Base-by-base conservation (phyloP, 2,329 filamentous ascomycete genomes). In the Diaporthe vaccinii region DNA sequence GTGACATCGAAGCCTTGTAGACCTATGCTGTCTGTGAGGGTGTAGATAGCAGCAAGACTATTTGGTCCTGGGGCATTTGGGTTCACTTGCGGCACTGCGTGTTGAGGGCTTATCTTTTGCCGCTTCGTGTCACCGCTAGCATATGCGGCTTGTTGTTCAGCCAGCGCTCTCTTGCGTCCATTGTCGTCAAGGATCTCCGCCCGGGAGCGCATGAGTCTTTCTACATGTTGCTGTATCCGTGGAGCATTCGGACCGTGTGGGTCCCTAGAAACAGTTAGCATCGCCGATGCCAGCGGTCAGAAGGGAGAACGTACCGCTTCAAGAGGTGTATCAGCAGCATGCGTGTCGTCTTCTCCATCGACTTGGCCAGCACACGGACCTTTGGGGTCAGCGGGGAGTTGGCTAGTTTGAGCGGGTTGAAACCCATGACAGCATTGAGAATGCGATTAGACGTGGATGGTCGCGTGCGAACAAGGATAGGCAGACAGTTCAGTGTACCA, bases 311-410 rank as follows among this genome's bases (percentile, higher is more conserved):
- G 78, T 87, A 94, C 93, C 92, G 90, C 85, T 96, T 96, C 78
- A 93, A 88, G 72, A 98, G 87, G 84, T 98, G 96, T 72, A 96
- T 90, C 53, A 98, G 88, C 62, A 99, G 86, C 78, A 95, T 92
- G 80, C 95, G 91, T 4, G 94, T 94, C 34, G 97, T 99, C 82
- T 98, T 95, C 83, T 98, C 96, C 92, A 99, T 97, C 7, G 96
- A 98, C 84, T 93, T 95, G 76, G 98, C 90, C 79, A 96, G 91
- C 76, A 99, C 93, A 79, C 93, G 95, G 68, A 91, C 90, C 81
- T 92, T 95, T 3, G 95, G 90, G 0, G 94, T 96, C 87, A 97
- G 90, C 4, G 93, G 92, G 2, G 91, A 91, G 80, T 91, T 93
- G 74, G 94, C 94, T 78, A 95, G 90, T 83, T 94, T 95, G 59